A percentile compares a stretch with the other conserved stretches of the same genome.
Conservation (phyloP, 371 early-diverging fungal species). For the Phascolomyces articulosus region DNA sequence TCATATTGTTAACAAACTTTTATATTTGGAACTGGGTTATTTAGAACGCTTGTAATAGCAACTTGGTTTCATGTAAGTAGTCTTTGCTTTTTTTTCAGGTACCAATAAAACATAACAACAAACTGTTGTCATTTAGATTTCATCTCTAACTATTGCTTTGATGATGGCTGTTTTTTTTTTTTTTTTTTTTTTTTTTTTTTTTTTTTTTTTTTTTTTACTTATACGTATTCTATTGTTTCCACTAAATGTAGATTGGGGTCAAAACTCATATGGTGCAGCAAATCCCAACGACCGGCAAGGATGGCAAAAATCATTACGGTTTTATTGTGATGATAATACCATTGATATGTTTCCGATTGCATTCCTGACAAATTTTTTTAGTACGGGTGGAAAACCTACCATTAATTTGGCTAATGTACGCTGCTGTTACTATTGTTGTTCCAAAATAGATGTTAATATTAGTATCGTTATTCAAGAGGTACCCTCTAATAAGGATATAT, state of each 20-base stretch:
- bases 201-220: background rate
- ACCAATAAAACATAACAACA: background rate
- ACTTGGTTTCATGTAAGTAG: constrained; percentile 45
- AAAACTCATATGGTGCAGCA: constrained; percentile 54
- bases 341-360: constrained; percentile 68
- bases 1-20: no score
- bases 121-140: no score
- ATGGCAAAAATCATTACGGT: constrained; percentile 55
- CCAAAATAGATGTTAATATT: no score
- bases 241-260: constrained; percentile 47
- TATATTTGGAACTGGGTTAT: no score
- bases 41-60: constrained; percentile 46
- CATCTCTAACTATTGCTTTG: no score
- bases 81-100: background rate
- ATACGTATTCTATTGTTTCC: no score
- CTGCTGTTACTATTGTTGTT: background rate
- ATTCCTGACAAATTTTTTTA: constrained; percentile 69
- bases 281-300: constrained; percentile 27
- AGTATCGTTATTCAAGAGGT: no score
- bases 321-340: constrained; percentile 65
- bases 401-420: constrained; percentile 68
- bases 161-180: background rate
- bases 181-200: background rate
- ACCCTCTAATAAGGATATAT: no score
- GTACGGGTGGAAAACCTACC: constrained; percentile 41